Evolutionary conservation across 768 basidiomycete species (phyloP), one percentile per base, ranked within the genome.

Genomic region (Astraeus odoratus): DNA sequence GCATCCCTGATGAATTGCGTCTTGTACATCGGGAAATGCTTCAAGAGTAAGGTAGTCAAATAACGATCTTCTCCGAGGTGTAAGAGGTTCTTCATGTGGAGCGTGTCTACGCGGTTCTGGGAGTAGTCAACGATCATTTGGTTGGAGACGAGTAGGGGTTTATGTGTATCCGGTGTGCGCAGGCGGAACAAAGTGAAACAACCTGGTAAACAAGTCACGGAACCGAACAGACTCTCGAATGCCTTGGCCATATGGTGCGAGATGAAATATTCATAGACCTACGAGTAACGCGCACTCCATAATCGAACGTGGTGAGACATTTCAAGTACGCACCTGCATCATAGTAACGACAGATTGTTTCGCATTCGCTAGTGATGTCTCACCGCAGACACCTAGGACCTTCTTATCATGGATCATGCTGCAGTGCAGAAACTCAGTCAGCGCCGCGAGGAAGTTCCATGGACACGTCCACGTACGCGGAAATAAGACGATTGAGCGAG

Each of bases 1-100:
- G 96, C 94, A 55, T 96, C 93, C 5, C 91, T 82, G 39, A 94
- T 79, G 59, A 98, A 98, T 58, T 92, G 93, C 4, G 92, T 96
- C 76, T 95, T 97, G 77, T 81, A 85, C 41, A 76, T 71, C 10
- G 92, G 83, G 81, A 97, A 99, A 64, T 96, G 88, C 68, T 95
- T 97, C 56, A 99, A 77, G 20, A 99, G 76, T 4, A 97, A 74
- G 1, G 95, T 99, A 2, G 96, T 97, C 46, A 99, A 71, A 59
- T 97, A 99, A 55, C 96, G 92, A 84, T 99, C 96, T 74, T 99
- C 96, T 67, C 96, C 95, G 10, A 98, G 85, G 55, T 95, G 92
- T 39, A 98, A 72, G 44, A 99, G 71, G 57, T 99, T 99, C 79
- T 99, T 99, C 86, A 94, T 95, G 66, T 98, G 96, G 25, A 99